Percentiles rank a stretch among this genome's conserved stretches.
Conservation (phyloP, 768 basidiomycete species). For the Rhodotorula paludigena region DNA sequence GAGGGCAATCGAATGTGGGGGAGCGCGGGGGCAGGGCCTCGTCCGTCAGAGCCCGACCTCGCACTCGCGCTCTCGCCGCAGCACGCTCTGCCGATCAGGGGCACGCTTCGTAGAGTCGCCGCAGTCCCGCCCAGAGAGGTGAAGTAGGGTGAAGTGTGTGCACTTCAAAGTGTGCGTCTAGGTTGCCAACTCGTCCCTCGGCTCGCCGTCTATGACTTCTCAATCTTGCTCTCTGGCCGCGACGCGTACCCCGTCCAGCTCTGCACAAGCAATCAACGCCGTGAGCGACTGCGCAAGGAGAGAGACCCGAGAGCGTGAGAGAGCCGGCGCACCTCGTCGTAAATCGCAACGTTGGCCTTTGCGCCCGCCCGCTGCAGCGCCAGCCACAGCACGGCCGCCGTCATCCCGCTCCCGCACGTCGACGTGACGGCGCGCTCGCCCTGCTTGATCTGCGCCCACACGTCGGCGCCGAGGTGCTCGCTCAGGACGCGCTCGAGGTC, state of each 20-base stretch:
- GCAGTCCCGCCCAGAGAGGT: too few relatives aligned
- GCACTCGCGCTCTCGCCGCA: too few relatives aligned
- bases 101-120: too few relatives aligned
- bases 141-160: too few relatives aligned
- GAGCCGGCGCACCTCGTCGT: slow-evolving; percentile 72
- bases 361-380: slow-evolving; percentile 71
- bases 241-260: slow-evolving; percentile 93
- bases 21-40: too few relatives aligned
- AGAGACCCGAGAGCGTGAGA: not conserved
- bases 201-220: slow-evolving; percentile 47
- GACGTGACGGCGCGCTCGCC: slow-evolving; percentile 62
- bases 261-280: slow-evolving; percentile 50
- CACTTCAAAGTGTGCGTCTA: too few relatives aligned
- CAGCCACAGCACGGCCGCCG: slow-evolving; percentile 75
- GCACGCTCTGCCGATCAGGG: too few relatives aligned
- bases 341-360: slow-evolving; percentile 58
- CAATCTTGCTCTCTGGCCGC: slow-evolving; percentile 67
- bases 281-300: not conserved
- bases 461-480: slow-evolving; percentile 56
- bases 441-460: slow-evolving; percentile 54
- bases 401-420: slow-evolving; percentile 96
- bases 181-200: not conserved
- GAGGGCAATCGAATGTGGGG: too few relatives aligned
- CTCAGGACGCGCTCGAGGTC: slow-evolving; percentile 62
- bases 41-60: too few relatives aligned